Conservation (phyloP, 495 filamentous ascomycete species). For the Pyrenopolyporus hunteri region DNA sequence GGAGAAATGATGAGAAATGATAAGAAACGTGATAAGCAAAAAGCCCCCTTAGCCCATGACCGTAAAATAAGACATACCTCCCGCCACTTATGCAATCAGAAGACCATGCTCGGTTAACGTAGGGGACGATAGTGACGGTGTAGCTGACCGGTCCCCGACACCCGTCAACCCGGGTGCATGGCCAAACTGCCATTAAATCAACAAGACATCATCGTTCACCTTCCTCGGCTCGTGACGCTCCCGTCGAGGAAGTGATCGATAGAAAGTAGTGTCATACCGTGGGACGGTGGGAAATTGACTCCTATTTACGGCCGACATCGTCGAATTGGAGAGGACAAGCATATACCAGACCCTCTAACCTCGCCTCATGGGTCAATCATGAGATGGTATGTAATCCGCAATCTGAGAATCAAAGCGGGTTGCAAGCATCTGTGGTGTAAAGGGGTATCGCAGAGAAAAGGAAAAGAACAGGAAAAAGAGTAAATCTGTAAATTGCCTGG, state of each 20-base stretch:
- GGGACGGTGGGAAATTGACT: neutral
- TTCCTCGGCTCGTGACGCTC: neutral
- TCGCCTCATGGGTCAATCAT: constrained; percentile 6
- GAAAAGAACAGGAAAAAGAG: too few relatives aligned
- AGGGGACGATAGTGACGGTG: constrained; percentile 14
- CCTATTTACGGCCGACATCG: constrained; percentile 10
- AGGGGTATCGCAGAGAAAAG: constrained; percentile 33
- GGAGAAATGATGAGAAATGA: too few relatives aligned
- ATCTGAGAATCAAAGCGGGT: constrained; percentile 14
- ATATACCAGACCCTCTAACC: neutral
- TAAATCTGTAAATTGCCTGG: constrained; percentile 13
- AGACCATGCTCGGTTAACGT: constrained; percentile 17
- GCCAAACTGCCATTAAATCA: constrained; percentile 5
- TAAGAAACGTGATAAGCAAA: constrained; percentile 21
- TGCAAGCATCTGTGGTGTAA: constrained; percentile 32
- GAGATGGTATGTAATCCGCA: constrained; percentile 20
- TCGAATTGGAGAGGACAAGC: constrained; percentile 2
- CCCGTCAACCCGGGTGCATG: neutral
- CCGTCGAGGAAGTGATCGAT: neutral
- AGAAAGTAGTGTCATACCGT: neutral
- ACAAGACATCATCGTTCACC: neutral
- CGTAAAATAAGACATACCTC: constrained; percentile 17
- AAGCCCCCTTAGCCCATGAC: constrained; percentile 24
- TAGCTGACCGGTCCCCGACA: constrained; percentile 1
- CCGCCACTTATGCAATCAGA: constrained; percentile 32